Evolutionary conservation across 2,329 filamentous ascomycete genomes (phyloP).

Genomic region (Fusarium stilboides): DNA sequence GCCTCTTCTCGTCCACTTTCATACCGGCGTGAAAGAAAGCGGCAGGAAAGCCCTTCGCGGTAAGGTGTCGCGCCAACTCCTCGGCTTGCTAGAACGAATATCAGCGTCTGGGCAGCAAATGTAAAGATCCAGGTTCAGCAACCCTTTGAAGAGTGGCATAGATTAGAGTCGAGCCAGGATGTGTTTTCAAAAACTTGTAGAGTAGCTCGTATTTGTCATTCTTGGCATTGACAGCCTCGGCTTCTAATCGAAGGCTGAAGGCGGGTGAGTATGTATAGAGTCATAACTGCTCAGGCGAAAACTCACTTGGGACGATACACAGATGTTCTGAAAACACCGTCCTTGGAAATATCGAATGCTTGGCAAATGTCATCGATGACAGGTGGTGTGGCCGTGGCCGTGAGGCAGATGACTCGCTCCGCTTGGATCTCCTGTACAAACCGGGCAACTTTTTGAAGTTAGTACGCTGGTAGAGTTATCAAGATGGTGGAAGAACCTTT

Average conservation of each 20-base stretch:
- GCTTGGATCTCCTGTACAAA: slow-evolving; percentile 70
- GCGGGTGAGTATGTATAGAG: not conserved
- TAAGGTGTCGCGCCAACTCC: slow-evolving; percentile 57
- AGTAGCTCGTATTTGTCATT: slow-evolving; percentile 63
- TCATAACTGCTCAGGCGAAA: accelerated
- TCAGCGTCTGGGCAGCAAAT: slow-evolving; percentile 9
- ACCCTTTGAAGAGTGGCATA: slow-evolving; percentile 72
- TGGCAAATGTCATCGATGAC: slow-evolving; percentile 70
- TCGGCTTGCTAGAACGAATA: slow-evolving; percentile 59
- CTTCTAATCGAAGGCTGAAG: slow-evolving; percentile 65
- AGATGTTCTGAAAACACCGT: slow-evolving; percentile 70
- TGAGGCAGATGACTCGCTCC: slow-evolving; percentile 72
- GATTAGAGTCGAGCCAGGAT: slow-evolving; percentile 71
- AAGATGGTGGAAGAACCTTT: slow-evolving; percentile 56
- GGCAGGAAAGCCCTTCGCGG: slow-evolving; percentile 57
- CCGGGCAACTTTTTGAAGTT: slow-evolving; percentile 60
- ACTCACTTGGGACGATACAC: slow-evolving; percentile 70
- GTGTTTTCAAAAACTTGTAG: slow-evolving; percentile 63
- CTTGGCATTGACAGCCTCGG: slow-evolving; percentile 59
- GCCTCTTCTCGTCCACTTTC: slow-evolving; percentile 60
- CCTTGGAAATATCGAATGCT: slow-evolving; percentile 63
- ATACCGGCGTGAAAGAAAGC: slow-evolving; percentile 67
- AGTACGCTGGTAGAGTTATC: not conserved
- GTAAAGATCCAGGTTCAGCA: not conserved
- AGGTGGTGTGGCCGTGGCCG: slow-evolving; percentile 70